Evolutionary conservation across 306 rosid genomes (phyloP).

Genomic region (Vigna hirtella): DNA sequence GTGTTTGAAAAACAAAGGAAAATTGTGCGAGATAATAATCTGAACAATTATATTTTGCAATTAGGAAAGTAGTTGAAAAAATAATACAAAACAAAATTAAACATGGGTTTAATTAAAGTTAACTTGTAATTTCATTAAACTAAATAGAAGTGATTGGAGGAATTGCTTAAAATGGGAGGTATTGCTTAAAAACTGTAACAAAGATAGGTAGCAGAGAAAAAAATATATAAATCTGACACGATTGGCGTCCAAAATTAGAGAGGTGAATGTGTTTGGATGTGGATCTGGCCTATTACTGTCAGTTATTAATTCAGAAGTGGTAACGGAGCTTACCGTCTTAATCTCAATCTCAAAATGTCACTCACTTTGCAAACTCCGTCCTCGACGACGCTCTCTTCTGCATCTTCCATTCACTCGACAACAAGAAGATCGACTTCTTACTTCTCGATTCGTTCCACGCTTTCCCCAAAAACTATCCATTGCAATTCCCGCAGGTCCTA

Average conservation of each 20-base stretch:
- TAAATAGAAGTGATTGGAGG: no score
- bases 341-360: slow-evolving; percentile 52
- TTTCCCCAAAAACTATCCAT: slow-evolving; percentile 41
- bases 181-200: no score
- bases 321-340: not conserved
- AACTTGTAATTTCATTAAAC: no score
- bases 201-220: no score
- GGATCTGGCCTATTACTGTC: not conserved
- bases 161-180: no score
- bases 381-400: slow-evolving; percentile 52
- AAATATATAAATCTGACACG: no score
- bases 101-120: no score
- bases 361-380: slow-evolving; percentile 79
- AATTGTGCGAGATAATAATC: no score
- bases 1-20: no score
- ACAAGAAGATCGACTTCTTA: slow-evolving; percentile 41
- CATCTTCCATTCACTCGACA: slow-evolving; percentile 44
- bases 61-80: no score
- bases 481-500: slow-evolving; percentile 48
- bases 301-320: not conserved
- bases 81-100: no score
- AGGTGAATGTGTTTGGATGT: not conserved
- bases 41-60: no score
- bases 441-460: slow-evolving; percentile 51
- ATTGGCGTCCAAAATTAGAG: not conserved